Conservation (phyloP, 1,284 basidiomycete genomes). For the Marasmius sp. region DNA sequence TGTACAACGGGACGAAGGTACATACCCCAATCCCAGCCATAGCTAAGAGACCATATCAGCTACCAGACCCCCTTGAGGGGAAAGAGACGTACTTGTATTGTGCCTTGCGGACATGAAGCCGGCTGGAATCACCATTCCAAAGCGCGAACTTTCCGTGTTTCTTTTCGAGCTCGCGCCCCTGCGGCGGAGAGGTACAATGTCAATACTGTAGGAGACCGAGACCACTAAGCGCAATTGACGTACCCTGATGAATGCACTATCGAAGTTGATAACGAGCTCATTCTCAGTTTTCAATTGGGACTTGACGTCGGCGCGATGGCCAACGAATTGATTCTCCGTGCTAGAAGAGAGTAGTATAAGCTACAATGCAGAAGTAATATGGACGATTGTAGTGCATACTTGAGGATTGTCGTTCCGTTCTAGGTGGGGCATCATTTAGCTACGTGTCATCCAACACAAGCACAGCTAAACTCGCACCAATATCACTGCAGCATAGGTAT, state of each 20-base stretch:
- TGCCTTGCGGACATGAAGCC: conserved; percentile 86
- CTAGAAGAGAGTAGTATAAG: conserved; percentile 29
- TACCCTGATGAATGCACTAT: conserved; percentile 75
- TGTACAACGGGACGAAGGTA: conserved; percentile 4
- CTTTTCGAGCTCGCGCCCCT: conserved; percentile 70
- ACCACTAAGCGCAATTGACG: conserved; percentile 1
- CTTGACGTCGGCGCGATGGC: conserved; percentile 63
- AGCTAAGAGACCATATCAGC: conserved; percentile 41
- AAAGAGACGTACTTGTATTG: conserved; percentile 69
- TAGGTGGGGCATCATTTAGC: conserved; percentile 28
- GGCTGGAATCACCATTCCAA: conserved; percentile 88
- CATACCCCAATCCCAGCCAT: conserved; percentile 86
- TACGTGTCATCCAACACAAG: neutral
- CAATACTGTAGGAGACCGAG: neutral
- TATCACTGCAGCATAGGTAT: conserved; percentile 76
- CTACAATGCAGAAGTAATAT: neutral
- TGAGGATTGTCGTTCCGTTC: conserved; percentile 69
- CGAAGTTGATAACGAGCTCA: conserved; percentile 69
- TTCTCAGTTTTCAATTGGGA: conserved; percentile 54
- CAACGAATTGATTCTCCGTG: conserved; percentile 78
- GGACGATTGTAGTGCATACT: conserved; percentile 37
- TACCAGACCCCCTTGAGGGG: neutral
- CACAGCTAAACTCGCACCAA: conserved; percentile 48
- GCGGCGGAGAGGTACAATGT: neutral
- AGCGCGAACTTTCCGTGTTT: conserved; percentile 56